Evolutionary conservation across 805 yeast genomes (phyloP), one percentile per base, ranked within the genome.

Genomic region (Komagataella pseudopastoris): DNA sequence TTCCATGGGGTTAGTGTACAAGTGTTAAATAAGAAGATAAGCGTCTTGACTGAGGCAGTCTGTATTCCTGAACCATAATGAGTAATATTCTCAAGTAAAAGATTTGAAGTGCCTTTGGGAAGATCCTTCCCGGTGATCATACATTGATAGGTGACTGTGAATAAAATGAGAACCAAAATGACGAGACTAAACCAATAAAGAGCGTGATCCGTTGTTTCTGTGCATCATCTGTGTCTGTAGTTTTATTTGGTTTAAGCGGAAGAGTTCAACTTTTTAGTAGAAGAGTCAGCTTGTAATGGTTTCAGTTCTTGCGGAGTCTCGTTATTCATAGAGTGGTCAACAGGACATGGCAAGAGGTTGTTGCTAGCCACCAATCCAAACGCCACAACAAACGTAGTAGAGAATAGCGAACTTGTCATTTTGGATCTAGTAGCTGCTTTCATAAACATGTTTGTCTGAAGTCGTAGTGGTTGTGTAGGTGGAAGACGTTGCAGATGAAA

Each of bases 351-450:
- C 45, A 68, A 60, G 2, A 67, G 50, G 22, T 62, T 59, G 52
- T 66, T 68, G 20, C 67, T 64, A 23, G 62, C 52, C 24, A 67
- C 71, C 45, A 68, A 51, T 12, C 84, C 77, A 53, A 85, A 76
- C 44, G 90, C 84, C 24, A 85, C 78, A n/a, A 83, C 73, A 55
- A 84, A 84, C 0, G 93, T 84, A 17, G 88, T 79, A 22, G 83
- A 77, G 65, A 85, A 85, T 53, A 85, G 69, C 12, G 87, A 81
- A 49, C 76, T 74, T 20, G 88, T 82, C 50, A 84, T 68, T 55
- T 69, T 69, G 52, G 72, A 71, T 60, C 85, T 72, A 49, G 74
- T 72, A 4, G 79, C 70, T 8, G 87, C 86, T 65, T 71, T 78
- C 54, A 80, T 69, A 59, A 70, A 76, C 83, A 79, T 80, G 46